Evolutionary conservation across 768 basidiomycete genomes (phyloP), one percentile per base, ranked within the genome.

Genomic region (Mycena epipterygia): DNA sequence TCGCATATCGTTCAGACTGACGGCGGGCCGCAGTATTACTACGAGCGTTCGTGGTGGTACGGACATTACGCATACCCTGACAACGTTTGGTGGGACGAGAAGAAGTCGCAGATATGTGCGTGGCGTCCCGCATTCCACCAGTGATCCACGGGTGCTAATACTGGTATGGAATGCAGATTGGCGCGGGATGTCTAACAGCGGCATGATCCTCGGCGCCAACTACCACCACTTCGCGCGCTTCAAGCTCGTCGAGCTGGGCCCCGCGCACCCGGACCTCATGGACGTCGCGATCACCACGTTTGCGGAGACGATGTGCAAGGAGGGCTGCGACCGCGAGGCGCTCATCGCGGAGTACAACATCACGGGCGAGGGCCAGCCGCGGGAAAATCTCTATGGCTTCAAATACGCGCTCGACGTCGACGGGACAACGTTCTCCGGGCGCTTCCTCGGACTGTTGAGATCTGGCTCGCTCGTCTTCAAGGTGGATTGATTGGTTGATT

Each of bases 121-220:
- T 49, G 33, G 21, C 33, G 3, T 23, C 8, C 14, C 49, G n/a
- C n/a, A n/a, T n/a, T n/a, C n/a, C n/a, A n/a, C n/a, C n/a, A n/a
- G n/a, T n/a, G n/a, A n/a, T n/a, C n/a, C n/a, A n/a, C n/a, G n/a
- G n/a, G n/a, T n/a, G n/a, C n/a, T n/a, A n/a, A n/a, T n/a, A n/a
- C 8, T 41, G n/a, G 11, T 23, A 52, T 19, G 23, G 33, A 29
- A 35, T 32, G 5, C 23, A 67, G 66, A 68, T 17, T 68, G 67
- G 67, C 67, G 67, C 32, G 67, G 67, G 7, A 68, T 37, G 59
- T 44, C 58, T 27, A 55, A 44, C 29, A 55, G 64, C 33, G 61
- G 61, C 5, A 21, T 35, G 23, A 63, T 63, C 13, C 30, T 63
- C 48, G 48, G 51, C 33, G 8, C n/a, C n/a, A 63, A 63, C 35